Base-by-base conservation (phyloP, 331 rosid species). In the Telfairia occidentalis region DNA sequence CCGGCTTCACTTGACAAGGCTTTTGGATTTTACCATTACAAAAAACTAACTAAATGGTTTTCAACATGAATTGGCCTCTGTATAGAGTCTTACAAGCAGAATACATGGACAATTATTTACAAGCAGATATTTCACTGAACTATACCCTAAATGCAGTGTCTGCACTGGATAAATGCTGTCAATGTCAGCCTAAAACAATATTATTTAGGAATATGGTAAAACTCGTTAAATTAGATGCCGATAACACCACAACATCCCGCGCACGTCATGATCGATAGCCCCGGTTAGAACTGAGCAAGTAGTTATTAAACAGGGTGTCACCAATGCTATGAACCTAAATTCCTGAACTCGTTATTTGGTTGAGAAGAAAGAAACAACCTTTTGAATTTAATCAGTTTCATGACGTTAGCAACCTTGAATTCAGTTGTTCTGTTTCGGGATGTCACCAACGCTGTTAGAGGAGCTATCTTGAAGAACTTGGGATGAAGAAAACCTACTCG, bases 401-500 rank as follows among this genome's bases (percentile, higher is more conserved):
- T 24, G 73, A 21, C 16, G 53, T 21, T 12, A 40, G 73, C 42
- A 11, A 21, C 34, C 35, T 23, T 66, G 46, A 55, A 21, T 77
- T 86, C 79, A 82, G 43, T 85, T 74, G 73, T 80, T 82, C 64
- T 81, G 50, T 81, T 89, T 88, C 9, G 90, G 88, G 43, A 71
- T 46, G 81, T 91, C 89, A 49, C 90, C 81, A 23, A 87, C 82
- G 1, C 96, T 89, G 81, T 87, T 88, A 74, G 91, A 85, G 45
- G 86, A 91, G 89, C 92, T 88, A 81, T 86, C 96, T 77, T 82
- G 95, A 61, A 79, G 83, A 83, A 86, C 95, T 79, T 82, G 90
- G 76, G 90, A 87, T 2, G 90, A 78, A 73, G 97, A 89, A 82
- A 83, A 81, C 76, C 85, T 74, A 76, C 97, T 87, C 13, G 96